A percentile compares a stretch with the other conserved stretches of the same genome.
phyloP scores from a whole-genome alignment of 23 red algal genomes.

The Gracilaria domingensis region DNA sequence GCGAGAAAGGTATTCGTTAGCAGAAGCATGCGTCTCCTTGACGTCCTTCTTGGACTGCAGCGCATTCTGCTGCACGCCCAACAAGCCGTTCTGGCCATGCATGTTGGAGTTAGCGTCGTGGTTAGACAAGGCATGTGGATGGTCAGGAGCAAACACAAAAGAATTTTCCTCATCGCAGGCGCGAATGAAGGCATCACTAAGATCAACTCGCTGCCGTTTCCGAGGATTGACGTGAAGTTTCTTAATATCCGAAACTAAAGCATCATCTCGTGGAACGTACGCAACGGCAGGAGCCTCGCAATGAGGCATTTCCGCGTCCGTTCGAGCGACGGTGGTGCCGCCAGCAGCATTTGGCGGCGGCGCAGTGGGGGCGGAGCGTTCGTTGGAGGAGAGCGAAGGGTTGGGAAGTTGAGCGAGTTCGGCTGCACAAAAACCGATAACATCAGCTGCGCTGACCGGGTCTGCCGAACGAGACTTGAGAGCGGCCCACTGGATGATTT shows the following conservation, averaged over 20 bases:
- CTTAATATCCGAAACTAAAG: slow-evolving; percentile 59
- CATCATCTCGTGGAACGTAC: slow-evolving; percentile 47
- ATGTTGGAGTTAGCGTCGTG: slow-evolving; percentile 1
- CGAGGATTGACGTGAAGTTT: slow-evolving; percentile 63
- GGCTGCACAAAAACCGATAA: slow-evolving; percentile 53
- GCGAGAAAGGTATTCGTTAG: not conserved
- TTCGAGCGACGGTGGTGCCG: not conserved
- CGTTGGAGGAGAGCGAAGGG: not conserved
- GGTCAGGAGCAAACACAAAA: slow-evolving; percentile 17
- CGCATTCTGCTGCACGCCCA: not conserved
- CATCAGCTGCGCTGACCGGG: slow-evolving; percentile 25
- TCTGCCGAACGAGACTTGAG: slow-evolving; percentile 40
- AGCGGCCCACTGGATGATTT: slow-evolving; percentile 68
- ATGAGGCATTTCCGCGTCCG: not conserved
- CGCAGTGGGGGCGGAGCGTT: not conserved
- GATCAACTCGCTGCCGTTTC: slow-evolving; percentile 59
- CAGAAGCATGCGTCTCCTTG: slow-evolving; percentile 16
- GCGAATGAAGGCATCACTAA: slow-evolving; percentile 59
- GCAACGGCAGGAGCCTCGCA: slow-evolving; percentile 18
- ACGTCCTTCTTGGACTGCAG: slow-evolving; percentile 15
- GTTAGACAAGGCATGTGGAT: not conserved
- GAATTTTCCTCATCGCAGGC: slow-evolving; percentile 22
- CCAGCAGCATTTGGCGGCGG: no score
- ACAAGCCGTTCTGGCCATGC: not conserved
- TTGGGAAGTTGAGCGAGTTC: slow-evolving; percentile 43